Percentiles rank a stretch among this genome's conserved stretches.
Evolutionary conservation across 306 rosid species (phyloP).

Genomic region (Prunus persica): DNA sequence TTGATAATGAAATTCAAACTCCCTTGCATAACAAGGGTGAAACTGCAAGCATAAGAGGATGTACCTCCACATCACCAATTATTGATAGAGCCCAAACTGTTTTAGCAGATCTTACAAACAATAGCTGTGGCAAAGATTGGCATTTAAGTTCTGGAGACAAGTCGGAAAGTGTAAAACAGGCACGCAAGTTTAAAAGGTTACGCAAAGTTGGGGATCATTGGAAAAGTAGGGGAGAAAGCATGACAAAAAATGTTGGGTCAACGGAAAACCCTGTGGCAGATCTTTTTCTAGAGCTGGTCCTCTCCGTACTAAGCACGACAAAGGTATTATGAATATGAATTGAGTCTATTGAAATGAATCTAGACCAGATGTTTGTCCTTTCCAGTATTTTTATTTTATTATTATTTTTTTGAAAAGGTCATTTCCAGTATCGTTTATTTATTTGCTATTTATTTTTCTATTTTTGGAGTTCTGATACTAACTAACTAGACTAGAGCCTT

Average conservation of each 20-base stretch:
- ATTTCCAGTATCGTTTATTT: not conserved
- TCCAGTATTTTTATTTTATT: not conserved
- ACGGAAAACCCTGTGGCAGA: slow-evolving; percentile 26
- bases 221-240: slow-evolving; percentile 33
- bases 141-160: slow-evolving; percentile 50
- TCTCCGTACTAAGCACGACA: slow-evolving; percentile 29
- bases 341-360: not conserved
- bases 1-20: slow-evolving; percentile 38
- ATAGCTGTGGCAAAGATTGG: slow-evolving; percentile 59
- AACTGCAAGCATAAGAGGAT: slow-evolving; percentile 37
- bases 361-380: not conserved
- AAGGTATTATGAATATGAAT: slow-evolving; percentile 43
- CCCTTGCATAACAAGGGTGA: slow-evolving; percentile 44
- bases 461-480: not conserved
- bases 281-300: slow-evolving; percentile 31
- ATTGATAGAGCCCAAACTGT: slow-evolving; percentile 40
- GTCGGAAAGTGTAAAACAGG: slow-evolving; percentile 47
- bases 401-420: not conserved
- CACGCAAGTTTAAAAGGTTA: slow-evolving; percentile 67
- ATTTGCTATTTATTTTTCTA: not conserved
- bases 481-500: not conserved
- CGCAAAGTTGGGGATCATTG: slow-evolving; percentile 53
- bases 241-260: slow-evolving; percentile 21
- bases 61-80: slow-evolving; percentile 42
- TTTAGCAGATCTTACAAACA: slow-evolving; percentile 33